Base-by-base conservation (phyloP, 805 yeast genomes). In the Metschnikowia sp. region DNA sequence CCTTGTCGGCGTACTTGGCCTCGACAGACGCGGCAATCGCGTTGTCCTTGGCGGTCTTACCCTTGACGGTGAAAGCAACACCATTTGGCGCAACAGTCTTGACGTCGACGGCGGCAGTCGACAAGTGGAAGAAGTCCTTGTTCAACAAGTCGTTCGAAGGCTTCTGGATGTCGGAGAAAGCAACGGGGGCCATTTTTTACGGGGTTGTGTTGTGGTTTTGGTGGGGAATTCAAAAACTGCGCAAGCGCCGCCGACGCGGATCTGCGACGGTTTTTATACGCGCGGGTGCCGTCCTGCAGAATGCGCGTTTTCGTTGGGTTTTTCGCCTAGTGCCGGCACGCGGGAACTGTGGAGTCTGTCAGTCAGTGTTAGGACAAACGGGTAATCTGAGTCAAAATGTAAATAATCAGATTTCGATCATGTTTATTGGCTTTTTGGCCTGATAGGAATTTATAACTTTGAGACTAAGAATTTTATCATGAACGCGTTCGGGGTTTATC, bases 11-110 rank as follows among this genome's bases (percentile, higher is more conserved):
- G 79, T 85, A 88, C 78, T 88, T 89, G 62, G 95, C 87, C 75
- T 94, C 98, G 50, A 94, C 75, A 65, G 86, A 82, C 60, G 96
- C 96, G 54, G 91, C 83, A 60, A 94, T 82, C 60, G 95, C 76
- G 66, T 86, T 84, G 65, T 83, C 88, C 74, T 82, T 82, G 63
- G 82, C 79, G 63, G 84, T 79, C 77, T 89, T 90, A 69, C 96
- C 97, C 79, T 88, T 89, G 66, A 89, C 88, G 64, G 94, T 81
- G 83, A 94, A 94, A 52, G 89, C 80, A 49, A 92, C 97, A 63
- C 97, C 97, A 70, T 90, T 92, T 69, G 97, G 96, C 61, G 99
- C 96, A 57, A 80, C 81, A 59, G 98, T 86, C 78, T 88, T 86
- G 63, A 92, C 83, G 66, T 88, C 96, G 58, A 94, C 79, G 49